phyloP scores from a whole-genome alignment of 129 eudicot species.

The Centaurea solstitialis region DNA sequence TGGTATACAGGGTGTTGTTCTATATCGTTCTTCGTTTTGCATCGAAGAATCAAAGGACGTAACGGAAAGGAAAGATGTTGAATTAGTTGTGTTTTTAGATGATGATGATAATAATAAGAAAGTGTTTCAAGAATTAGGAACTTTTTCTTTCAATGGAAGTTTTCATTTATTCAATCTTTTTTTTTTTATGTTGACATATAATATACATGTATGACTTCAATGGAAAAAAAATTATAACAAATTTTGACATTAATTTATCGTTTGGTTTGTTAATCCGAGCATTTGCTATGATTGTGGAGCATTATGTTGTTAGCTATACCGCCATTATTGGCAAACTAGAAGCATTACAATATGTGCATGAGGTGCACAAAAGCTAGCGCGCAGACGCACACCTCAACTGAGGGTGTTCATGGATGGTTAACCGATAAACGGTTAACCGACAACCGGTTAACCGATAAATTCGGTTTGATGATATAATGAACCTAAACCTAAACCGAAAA shows the following conservation, averaged over 20 bases:
- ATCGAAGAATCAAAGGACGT: slow-evolving; percentile 74
- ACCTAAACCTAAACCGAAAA: no score
- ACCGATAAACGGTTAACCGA: no score
- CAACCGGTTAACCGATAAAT: no score
- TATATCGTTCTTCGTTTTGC: slow-evolving; percentile 76
- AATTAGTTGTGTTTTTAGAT: not conserved
- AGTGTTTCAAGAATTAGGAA: not conserved
- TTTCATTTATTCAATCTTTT: not conserved
- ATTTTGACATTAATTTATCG: not conserved
- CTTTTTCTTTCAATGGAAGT: not conserved
- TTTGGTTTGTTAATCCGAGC: not conserved
- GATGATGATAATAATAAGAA: not conserved
- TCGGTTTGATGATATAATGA: no score
- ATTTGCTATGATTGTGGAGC: not conserved
- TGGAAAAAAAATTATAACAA: not conserved
- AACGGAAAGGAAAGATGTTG: slow-evolving; percentile 5
- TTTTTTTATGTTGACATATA: not conserved
- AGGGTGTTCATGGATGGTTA: no score
- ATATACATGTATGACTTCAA: not conserved
- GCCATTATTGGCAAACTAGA: not conserved
- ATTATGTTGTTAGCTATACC: not conserved
- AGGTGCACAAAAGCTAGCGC: not conserved
- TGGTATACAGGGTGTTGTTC: slow-evolving; percentile 65
- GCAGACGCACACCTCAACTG: not conserved
- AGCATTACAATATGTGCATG: not conserved